Conservation (phyloP, 371 early-diverging fungal genomes). For the Mucor velutinosus region DNA sequence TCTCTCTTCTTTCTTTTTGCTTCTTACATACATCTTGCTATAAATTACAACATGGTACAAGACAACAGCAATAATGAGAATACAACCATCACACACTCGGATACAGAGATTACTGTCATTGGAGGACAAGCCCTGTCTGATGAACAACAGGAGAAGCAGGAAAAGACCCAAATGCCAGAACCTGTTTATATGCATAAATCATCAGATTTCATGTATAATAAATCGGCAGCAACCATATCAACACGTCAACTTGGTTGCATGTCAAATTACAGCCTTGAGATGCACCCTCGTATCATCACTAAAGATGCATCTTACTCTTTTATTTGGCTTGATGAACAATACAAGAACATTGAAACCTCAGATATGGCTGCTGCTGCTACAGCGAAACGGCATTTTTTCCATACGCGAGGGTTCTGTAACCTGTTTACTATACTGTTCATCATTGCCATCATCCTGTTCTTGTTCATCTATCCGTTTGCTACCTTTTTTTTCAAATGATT, state of each 20-base stretch:
- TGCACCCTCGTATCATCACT: constrained; percentile 19
- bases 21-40: background rate
- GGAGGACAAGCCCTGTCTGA: background rate
- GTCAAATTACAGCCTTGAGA: constrained; percentile 11
- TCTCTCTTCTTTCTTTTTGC: background rate
- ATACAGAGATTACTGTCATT: constrained; percentile 8
- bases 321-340: constrained; percentile 30
- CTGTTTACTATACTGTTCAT: constrained; percentile 16
- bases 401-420: constrained; percentile 18
- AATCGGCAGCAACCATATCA: constrained; percentile 7
- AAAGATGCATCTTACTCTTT: constrained; percentile 19
- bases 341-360: constrained; percentile 4
- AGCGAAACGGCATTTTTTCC: constrained; percentile 1
- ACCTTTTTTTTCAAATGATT: constrained; percentile 1
- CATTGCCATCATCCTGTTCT: constrained; percentile 15
- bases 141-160: background rate
- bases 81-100: constrained; percentile 1
- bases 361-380: background rate
- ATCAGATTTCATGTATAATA: constrained; percentile 6
- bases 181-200: constrained; percentile 7
- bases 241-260: constrained; percentile 17
- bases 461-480: constrained; percentile 22
- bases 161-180: constrained; percentile 2
- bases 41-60: constrained; percentile 1
- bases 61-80: constrained; percentile 7